Evolutionary conservation across 371 early-diverging fungal species (phyloP).

Genomic region (Parasitella parasitica): DNA sequence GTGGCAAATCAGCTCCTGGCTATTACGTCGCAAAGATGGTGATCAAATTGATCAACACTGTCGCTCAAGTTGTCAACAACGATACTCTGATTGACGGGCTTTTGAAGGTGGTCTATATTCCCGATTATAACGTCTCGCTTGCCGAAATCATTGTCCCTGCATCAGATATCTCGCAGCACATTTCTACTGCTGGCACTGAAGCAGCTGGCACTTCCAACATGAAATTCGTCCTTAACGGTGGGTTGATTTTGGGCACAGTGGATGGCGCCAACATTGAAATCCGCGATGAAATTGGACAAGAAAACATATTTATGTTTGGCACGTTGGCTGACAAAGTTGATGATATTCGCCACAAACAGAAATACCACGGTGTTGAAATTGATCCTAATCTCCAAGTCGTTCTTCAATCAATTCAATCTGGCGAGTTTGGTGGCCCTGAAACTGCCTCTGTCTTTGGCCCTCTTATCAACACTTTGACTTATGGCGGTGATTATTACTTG

Average conservation of each 20-base stretch:
- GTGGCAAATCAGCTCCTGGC: conserved; percentile 89
- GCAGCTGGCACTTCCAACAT: conserved; percentile 97
- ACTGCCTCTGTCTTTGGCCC: conserved; percentile 67
- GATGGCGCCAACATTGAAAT: conserved; percentile 96
- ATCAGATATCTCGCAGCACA: conserved; percentile 91
- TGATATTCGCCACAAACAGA: conserved; percentile 82
- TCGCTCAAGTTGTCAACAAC: conserved; percentile 79
- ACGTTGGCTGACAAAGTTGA: conserved; percentile 83
- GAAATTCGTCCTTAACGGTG: conserved; percentile 96
- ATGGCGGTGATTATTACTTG: conserved; percentile 87
- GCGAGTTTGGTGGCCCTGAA: conserved; percentile 72
- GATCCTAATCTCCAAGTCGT: conserved; percentile 76
- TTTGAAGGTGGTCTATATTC: conserved; percentile 90
- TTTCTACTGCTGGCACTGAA: conserved; percentile 95
- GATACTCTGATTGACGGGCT: conserved; percentile 71
- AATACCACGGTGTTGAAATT: conserved; percentile 71
- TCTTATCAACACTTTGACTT: conserved; percentile 73
- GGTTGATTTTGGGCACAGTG: conserved; percentile 85
- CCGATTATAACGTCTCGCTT: conserved; percentile 92
- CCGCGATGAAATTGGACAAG: conserved; percentile 88
- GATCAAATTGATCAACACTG: conserved; percentile 94
- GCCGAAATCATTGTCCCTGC: conserved; percentile 92
- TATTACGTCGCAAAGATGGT: conserved; percentile 95
- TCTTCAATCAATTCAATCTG: conserved; percentile 69
- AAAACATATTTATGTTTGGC: conserved; percentile 94